phyloP scores from a whole-genome alignment of 1,139 yeast genomes.

The Geotrichum bryndzae region DNA sequence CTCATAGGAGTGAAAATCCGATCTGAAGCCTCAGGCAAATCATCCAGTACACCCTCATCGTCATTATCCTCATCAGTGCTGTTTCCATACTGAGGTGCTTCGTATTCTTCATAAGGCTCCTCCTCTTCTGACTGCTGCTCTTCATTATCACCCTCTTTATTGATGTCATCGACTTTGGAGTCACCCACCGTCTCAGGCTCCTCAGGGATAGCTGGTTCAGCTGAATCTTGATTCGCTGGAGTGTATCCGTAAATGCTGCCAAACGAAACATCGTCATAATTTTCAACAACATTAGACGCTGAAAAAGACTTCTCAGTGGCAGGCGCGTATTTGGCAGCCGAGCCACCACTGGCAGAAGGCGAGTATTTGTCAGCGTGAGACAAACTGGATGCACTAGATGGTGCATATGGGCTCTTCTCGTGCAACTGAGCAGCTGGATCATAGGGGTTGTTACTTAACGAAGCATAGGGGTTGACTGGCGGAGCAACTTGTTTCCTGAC shows the following conservation, averaged over 20 bases:
- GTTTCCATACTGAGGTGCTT: slow-evolving; percentile 32
- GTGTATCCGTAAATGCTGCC: slow-evolving; percentile 10
- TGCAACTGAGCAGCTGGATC: slow-evolving; percentile 2
- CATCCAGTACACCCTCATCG: neutral
- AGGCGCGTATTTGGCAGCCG: neutral
- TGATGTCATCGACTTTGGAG: slow-evolving; percentile 5
- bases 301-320: neutral
- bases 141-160: slow-evolving; percentile 2
- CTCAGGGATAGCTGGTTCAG: slow-evolving; percentile 1
- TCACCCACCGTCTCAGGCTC: slow-evolving; percentile 15
- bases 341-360: neutral
- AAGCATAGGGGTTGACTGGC: neutral
- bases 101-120: slow-evolving; percentile 11
- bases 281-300: neutral
- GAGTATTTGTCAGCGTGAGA: slow-evolving; percentile 7
- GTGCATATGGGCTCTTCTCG: slow-evolving; percentile 3
- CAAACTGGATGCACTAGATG: neutral
- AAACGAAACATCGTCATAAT: neutral
- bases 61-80: slow-evolving; percentile 36
- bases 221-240: neutral
- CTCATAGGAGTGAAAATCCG: slow-evolving; percentile 14
- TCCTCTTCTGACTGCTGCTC: neutral
- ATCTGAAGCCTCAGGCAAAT: slow-evolving; percentile 6
- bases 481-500: neutral
- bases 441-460: slow-evolving; percentile 8